Evolutionary conservation across 2,329 filamentous ascomycete species (phyloP).

Genomic region (Alternaria consortialis): DNA sequence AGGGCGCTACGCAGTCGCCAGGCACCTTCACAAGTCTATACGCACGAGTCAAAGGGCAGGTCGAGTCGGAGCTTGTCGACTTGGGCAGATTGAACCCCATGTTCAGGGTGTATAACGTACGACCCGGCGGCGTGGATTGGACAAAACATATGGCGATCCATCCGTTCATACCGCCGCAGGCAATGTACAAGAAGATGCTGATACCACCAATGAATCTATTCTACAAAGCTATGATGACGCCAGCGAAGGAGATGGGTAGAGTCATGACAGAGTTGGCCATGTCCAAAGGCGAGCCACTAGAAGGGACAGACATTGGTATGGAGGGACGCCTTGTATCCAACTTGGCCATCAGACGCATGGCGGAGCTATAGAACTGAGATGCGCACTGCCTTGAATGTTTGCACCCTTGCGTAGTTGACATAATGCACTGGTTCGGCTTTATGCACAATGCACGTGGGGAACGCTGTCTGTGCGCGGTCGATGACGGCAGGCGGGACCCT

Average conservation of each 20-base stretch:
- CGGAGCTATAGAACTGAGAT: slow-evolving; percentile 27
- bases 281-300: slow-evolving; percentile 55
- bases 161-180: slow-evolving; percentile 42
- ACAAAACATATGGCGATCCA: slow-evolving; percentile 53
- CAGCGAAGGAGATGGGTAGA: slow-evolving; percentile 59
- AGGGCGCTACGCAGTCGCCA: slow-evolving; percentile 67
- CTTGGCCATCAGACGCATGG: slow-evolving; percentile 53
- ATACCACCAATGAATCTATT: slow-evolving; percentile 37
- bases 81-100: slow-evolving; percentile 57
- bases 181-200: slow-evolving; percentile 31
- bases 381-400: not conserved
- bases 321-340: slow-evolving; percentile 54
- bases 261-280: slow-evolving; percentile 61
- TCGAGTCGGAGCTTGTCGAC: slow-evolving; percentile 67
- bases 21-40: slow-evolving; percentile 66
- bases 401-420: too few relatives aligned
- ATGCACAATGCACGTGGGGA: slow-evolving; percentile 22
- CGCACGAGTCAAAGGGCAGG: slow-evolving; percentile 72
- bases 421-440: not conserved
- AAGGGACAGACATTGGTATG: slow-evolving; percentile 50
- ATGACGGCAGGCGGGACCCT: slow-evolving; percentile 30
- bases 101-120: slow-evolving; percentile 65
- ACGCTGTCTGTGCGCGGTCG: slow-evolving; percentile 22
- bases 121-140: slow-evolving; percentile 68
- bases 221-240: slow-evolving; percentile 50